Evolutionary conservation across 116 monocot species (phyloP).

Genomic region (Phalaenopsis hybrid): DNA sequence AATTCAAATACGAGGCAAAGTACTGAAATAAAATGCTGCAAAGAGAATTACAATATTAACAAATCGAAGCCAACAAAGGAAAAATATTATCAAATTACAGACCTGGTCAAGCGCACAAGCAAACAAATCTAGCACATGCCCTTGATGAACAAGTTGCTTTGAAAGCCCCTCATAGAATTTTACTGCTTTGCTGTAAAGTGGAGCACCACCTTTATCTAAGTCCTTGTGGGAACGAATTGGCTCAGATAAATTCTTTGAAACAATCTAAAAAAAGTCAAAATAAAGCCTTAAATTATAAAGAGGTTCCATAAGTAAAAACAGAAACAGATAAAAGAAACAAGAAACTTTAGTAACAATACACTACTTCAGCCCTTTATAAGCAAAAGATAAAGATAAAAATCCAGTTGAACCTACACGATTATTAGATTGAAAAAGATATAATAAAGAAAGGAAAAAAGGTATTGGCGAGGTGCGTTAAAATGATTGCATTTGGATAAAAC

Average conservation of each 20-base stretch:
- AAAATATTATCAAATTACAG: not conserved
- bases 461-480: not conserved
- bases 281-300: not conserved
- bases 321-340: not conserved
- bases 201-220: conserved; percentile 69
- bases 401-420: not conserved
- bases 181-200: conserved; percentile 74
- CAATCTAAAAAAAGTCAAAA: conserved; percentile 51
- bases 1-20: not conserved
- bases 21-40: not conserved
- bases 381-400: not conserved
- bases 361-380: not conserved
- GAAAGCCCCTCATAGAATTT: conserved; percentile 82
- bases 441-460: not conserved
- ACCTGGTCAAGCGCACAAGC: conserved; percentile 99
- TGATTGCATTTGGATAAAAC: not conserved
- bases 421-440: not conserved
- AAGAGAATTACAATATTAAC: not conserved
- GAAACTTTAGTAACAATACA: not conserved
- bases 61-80: not conserved
- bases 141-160: conserved; percentile 96
- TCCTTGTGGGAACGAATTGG: conserved; percentile 98
- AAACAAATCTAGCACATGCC: conserved; percentile 94
- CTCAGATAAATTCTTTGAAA: conserved; percentile 70
- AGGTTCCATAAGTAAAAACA: not conserved